These are phyloP conservation scores for Echinochloa phyllopogon DNA, from an alignment of 176 grass and related monocot genomes.

Conservation along the genomic window DNA sequence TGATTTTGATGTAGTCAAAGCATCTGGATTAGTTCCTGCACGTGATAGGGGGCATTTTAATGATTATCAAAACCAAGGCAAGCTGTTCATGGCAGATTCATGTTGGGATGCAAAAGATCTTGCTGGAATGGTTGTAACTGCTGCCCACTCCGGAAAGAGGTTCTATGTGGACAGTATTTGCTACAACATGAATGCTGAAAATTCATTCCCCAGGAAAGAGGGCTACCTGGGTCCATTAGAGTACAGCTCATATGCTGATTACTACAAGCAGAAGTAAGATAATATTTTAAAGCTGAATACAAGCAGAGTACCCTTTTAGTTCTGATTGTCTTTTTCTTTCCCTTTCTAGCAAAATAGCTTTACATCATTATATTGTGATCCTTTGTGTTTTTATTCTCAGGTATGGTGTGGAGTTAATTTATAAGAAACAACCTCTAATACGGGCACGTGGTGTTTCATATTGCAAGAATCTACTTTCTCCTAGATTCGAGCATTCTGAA, in stretches of 20 bases:
- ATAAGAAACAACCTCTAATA: conserved; percentile 99
- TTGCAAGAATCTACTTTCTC: conserved; percentile 99
- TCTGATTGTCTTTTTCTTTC: conserved; percentile 25
- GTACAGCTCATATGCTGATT: conserved; percentile 96
- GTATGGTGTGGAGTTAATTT: conserved; percentile 95
- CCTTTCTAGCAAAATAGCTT: conserved; percentile 13
- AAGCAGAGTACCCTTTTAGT: background rate
- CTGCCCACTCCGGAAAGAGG: conserved; percentile 96
- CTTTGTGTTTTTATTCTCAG: conserved; percentile 54
- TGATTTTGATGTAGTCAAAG: conserved; percentile 97
- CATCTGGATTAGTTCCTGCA: conserved; percentile 90
- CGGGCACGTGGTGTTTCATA: conserved; percentile 94
- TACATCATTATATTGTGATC: conserved; percentile 1
- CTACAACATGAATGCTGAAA: conserved; percentile 91
- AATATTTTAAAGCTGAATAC: conserved; percentile 40
- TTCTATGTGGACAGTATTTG: conserved; percentile 95
- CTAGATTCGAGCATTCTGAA: conserved; percentile 98
- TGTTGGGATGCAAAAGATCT: conserved; percentile 82
- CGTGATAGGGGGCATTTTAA: conserved; percentile 55
- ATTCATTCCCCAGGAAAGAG: conserved; percentile 99
- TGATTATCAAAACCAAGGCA: conserved; percentile 58
- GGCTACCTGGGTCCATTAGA: conserved; percentile 91
- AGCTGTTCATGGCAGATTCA: conserved; percentile 88
- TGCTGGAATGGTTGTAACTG: conserved; percentile 91
- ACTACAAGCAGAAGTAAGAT: conserved; percentile 97